These are phyloP conservation scores for Neurospora sp. DNA, from an alignment of 495 filamentous ascomycete species.

Conservation along the genomic window DNA sequence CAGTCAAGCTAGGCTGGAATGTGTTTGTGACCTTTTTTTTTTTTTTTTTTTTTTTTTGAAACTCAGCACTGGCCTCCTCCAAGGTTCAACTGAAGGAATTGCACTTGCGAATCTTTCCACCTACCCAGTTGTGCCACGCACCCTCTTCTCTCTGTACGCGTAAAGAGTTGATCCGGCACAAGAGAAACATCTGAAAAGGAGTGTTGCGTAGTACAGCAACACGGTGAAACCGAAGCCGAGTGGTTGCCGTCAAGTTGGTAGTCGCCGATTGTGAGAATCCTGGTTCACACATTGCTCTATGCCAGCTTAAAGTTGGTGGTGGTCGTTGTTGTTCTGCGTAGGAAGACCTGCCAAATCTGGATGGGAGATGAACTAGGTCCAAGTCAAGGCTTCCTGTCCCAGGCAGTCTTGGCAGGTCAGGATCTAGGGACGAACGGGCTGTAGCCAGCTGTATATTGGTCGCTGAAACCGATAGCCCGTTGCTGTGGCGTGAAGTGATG, in stretches of 20 bases:
- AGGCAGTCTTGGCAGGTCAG: background rate
- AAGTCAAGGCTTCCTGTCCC: background rate
- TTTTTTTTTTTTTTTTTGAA: background rate
- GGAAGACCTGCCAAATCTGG: background rate
- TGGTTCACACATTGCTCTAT: background rate
- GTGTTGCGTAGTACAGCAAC: background rate
- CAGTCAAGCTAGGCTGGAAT: background rate
- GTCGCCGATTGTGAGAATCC: background rate
- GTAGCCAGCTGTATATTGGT: background rate
- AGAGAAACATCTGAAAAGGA: background rate
- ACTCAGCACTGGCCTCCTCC: background rate
- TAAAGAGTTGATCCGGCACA: background rate
- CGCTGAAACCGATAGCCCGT: background rate
- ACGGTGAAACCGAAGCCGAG: background rate
- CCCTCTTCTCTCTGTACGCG: background rate
- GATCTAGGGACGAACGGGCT: background rate
- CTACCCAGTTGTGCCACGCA: background rate
- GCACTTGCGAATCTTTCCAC: background rate
- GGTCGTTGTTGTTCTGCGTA: background rate
- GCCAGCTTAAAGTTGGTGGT: background rate
- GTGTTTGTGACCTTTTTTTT: background rate
- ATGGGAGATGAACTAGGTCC: background rate
- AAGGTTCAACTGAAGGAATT: background rate
- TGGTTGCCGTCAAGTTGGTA: background rate
- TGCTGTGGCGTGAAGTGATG: background rate